Evolutionary conservation across 345 rosid species (phyloP), one percentile per base, ranked within the genome.

Genomic region (Camelina laxa): DNA sequence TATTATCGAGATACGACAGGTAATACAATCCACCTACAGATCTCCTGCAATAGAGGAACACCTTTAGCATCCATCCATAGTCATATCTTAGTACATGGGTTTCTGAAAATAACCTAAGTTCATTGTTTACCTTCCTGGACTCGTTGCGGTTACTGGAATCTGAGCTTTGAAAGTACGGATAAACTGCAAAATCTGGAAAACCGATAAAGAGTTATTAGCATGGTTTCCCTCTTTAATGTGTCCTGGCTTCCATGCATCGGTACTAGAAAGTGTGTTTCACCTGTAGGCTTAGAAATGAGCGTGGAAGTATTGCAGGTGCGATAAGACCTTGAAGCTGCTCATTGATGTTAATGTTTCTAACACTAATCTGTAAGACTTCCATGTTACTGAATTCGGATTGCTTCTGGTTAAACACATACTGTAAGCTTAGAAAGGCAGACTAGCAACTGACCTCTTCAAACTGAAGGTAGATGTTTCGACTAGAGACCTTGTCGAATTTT

Each of bases 291-390:
- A 89, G 55, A 67, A 87, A 89, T 38, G 94, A 85, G 42, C 97
- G 87, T 4, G 97, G 97, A 24, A 91, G 82, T 61, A 94, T 19
- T 5, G 98, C 98, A 59, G 97, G 98, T 84, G 96, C 88, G 33
- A 91, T 85, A 22, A 91, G 72, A 77, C 90, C 85, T 85, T 91
- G 97, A 78, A 91, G 69, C 77, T 86, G 84, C 65, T 87, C 91
- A 63, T 85, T 91, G 83, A 93, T 91, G 67, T 79, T 88, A 58
- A 93, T 82, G 75, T 91, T 81, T 83, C 89, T 89, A 73, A 91
- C 56, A 72, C 85, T 84, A 72, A 93, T 80, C 97, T 93, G 94
- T 79, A 53, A 84, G 55, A 17, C 35, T 19, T 42, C 35, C 67
- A 44, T n/a, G 65, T 30, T 67, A 56, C 54, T 63, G 19, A 27